Evolutionary conservation across 495 filamentous ascomycete species (phyloP), one percentile per base, ranked within the genome.

Genomic region (Beverwykella pulmonaria): DNA sequence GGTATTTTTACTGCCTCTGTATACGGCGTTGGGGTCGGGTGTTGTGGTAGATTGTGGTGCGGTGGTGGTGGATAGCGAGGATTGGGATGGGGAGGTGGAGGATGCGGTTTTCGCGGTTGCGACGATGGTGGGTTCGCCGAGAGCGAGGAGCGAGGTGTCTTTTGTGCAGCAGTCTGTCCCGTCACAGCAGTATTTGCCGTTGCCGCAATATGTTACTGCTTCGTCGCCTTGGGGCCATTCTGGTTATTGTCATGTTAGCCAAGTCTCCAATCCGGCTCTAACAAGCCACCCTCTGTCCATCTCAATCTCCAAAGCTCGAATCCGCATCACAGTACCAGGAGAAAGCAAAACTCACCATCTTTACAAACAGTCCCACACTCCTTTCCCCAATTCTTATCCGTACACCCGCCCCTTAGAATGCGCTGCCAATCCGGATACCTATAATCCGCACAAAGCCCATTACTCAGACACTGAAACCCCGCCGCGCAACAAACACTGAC

Each of bases 361-460:
- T 53, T 61, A 34, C 65, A 68, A 3, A 56, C 27, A 19, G 48
- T 19, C 25, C 29, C 46, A 48, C 63, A 67, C 7, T n/a, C 30
- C 0, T 5, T 30, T 14, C 58, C 49, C 57, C 65, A 61, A 14
- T 22, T 32, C 41, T 61, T 36, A 39, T 61, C 65, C 41, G 65
- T 68, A 46, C 65, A 68, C 14, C 49, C 65, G 12, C 65, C 59
- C 32, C 65, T 55, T 27, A 57, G 23, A 12, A 68, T 39, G 19
- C 65, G 29, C 52, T 32, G 20, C 17, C 14, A 62, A 46, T 68
- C 61, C 4, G 48, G 26, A 32, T 68, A 68, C 22, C 59, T 27
- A 10, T 32, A 19, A 52, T 68, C 65, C 5, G 15, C 36, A 39
- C 65, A 68, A 36, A 68, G 52, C 9, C 65, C 65, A 58, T 68